These are phyloP conservation scores for Saccharomycopsis fermentans DNA, from an alignment of 805 yeast species.

Conservation along the genomic window DNA sequence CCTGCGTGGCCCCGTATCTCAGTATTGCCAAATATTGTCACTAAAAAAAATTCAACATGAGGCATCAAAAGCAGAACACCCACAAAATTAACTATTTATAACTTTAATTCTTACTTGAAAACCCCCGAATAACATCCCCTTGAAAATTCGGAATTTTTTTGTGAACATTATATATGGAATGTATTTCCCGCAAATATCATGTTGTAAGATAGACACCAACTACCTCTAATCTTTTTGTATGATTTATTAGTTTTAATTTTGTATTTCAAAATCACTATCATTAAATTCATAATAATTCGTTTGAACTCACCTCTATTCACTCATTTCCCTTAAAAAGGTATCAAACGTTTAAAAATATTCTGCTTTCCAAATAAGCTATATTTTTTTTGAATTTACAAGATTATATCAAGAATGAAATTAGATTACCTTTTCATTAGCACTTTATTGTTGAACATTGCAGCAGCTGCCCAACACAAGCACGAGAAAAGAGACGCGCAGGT, in stretches of 20 bases:
- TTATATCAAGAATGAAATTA: background rate
- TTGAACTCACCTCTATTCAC: background rate
- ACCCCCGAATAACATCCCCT: background rate
- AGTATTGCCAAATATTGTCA: background rate
- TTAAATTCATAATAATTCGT: background rate
- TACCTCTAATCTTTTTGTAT: no score
- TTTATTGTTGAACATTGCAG: constrained; percentile 11
- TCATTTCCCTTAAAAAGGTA: background rate
- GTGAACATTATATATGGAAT: background rate
- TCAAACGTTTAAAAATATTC: background rate
- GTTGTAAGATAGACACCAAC: no score
- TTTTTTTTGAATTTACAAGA: background rate
- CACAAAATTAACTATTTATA: background rate
- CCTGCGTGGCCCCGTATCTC: background rate
- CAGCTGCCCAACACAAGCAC: constrained; percentile 10
- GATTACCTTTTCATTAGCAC: background rate
- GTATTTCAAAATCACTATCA: background rate
- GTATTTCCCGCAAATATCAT: background rate
- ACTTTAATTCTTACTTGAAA: background rate
- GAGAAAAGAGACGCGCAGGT: constrained; percentile 6
- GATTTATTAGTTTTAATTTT: no score
- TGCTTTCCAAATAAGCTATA: background rate
- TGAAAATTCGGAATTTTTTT: background rate
- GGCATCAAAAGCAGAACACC: background rate
- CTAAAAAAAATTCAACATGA: background rate